Percentiles rank a stretch among this genome's conserved stretches.
phyloP scores from a whole-genome alignment of 768 basidiomycete species.

The Pulveroboletus frians region DNA sequence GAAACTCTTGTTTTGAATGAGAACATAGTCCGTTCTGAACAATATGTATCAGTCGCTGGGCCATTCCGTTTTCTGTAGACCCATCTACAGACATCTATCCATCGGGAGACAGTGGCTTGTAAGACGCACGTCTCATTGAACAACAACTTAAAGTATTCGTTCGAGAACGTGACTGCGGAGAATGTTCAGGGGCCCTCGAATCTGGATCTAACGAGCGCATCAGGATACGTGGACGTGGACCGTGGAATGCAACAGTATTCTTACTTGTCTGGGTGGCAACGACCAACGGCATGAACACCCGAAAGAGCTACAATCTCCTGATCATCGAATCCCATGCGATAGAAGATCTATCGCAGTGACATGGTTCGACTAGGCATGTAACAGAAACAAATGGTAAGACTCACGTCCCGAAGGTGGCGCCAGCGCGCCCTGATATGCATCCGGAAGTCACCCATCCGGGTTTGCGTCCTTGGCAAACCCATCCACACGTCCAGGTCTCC shows the following conservation, averaged over 20 bases:
- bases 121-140: conserved; percentile 70
- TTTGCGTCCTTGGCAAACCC: conserved; percentile 70
- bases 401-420: conserved; percentile 77
- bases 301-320: conserved; percentile 94
- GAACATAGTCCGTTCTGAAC: conserved; percentile 76
- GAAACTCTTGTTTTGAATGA: conserved; percentile 88
- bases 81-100: conserved; percentile 43
- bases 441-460: conserved; percentile 87
- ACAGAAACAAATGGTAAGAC: conserved; percentile 13
- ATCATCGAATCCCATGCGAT: conserved; percentile 89
- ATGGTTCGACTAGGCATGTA: background rate
- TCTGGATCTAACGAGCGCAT: conserved; percentile 46
- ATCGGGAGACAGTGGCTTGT: background rate
- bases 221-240: background rate
- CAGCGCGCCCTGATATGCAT: conserved; percentile 77
- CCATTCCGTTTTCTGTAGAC: conserved; percentile 95
- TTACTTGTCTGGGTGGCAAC: conserved; percentile 81
- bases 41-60: conserved; percentile 33
- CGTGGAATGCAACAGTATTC: conserved; percentile 6
- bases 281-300: conserved; percentile 93
- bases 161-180: conserved; percentile 82
- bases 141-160: conserved; percentile 83
- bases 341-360: conserved; percentile 47
- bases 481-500: conserved; percentile 91
- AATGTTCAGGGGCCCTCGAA: conserved; percentile 95